These are phyloP conservation scores for Cystobasidium onofrii DNA, from an alignment of 768 basidiomycete species.

Conservation along the genomic window DNA sequence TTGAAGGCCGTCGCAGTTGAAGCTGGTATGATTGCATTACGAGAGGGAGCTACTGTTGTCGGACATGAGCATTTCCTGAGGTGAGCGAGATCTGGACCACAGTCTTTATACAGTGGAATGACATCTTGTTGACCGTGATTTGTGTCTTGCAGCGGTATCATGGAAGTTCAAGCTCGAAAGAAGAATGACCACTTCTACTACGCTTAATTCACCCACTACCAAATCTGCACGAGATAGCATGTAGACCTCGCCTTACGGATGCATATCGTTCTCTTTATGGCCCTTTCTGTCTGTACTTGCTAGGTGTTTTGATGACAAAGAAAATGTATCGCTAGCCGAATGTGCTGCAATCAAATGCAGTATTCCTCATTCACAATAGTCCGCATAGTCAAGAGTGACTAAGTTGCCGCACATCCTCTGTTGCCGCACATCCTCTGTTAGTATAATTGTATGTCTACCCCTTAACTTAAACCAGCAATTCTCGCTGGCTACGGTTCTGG, in stretches of 20 bases:
- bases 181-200: constrained; percentile 69
- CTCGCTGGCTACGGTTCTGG: too few relatives aligned
- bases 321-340: not conserved
- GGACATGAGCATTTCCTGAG: constrained; percentile 94
- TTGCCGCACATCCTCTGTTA: too few relatives aligned
- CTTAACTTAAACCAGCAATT: too few relatives aligned
- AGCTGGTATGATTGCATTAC: constrained; percentile 95
- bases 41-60: constrained; percentile 75
- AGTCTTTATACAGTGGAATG: constrained; percentile 55
- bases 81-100: constrained; percentile 98
- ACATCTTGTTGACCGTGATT: not conserved
- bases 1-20: constrained; percentile 97
- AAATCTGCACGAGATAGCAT: too few relatives aligned
- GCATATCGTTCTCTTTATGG: not conserved
- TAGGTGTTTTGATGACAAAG: not conserved
- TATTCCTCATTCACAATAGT: too few relatives aligned
- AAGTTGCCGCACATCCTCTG: too few relatives aligned
- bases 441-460: too few relatives aligned
- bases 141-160: constrained; percentile 38
- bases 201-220: too few relatives aligned
- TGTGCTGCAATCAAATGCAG: not conserved
- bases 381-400: too few relatives aligned
- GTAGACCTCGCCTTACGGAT: too few relatives aligned
- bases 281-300: not conserved
- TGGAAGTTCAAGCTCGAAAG: constrained; percentile 94